Evolutionary conservation across 371 early-diverging fungal genomes (phyloP).

Genomic region (Mucor circinelloides): DNA sequence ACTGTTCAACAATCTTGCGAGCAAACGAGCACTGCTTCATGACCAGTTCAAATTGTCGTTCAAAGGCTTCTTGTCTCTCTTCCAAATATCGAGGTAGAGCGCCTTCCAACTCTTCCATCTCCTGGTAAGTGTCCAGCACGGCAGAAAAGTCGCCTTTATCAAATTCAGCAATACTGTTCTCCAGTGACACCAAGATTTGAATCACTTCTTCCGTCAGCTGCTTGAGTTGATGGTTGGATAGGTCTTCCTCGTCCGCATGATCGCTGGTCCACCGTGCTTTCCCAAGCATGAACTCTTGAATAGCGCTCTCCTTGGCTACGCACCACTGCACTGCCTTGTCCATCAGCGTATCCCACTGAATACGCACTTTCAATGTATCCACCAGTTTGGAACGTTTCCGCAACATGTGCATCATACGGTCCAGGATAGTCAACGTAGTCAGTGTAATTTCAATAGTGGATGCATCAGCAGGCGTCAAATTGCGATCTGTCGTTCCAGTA

Average conservation of each 20-base stretch:
- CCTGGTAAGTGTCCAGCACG: slow-evolving; percentile 32
- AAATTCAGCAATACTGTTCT: slow-evolving; percentile 32
- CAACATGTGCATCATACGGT: slow-evolving; percentile 30
- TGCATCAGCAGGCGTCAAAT: slow-evolving; percentile 51
- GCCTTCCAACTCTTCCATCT: slow-evolving; percentile 30
- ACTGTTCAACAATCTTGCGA: slow-evolving; percentile 39
- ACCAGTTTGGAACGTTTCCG: slow-evolving; percentile 25
- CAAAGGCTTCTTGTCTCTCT: slow-evolving; percentile 34
- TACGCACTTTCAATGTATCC: slow-evolving; percentile 23
- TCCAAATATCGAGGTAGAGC: slow-evolving; percentile 32
- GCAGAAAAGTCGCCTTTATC: slow-evolving; percentile 32
- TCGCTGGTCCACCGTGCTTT: slow-evolving; percentile 22
- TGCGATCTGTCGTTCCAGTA: slow-evolving; percentile 23
- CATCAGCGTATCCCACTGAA: slow-evolving; percentile 37
- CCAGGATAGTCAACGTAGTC: slow-evolving; percentile 36
- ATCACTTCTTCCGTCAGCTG: slow-evolving; percentile 23
- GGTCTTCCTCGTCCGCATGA: neutral
- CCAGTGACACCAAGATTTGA: slow-evolving; percentile 17
- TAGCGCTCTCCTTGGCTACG: slow-evolving; percentile 8
- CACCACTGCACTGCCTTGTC: slow-evolving; percentile 11
- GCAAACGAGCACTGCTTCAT: slow-evolving; percentile 29
- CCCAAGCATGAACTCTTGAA: slow-evolving; percentile 13
- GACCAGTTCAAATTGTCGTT: slow-evolving; percentile 23
- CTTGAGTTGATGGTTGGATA: slow-evolving; percentile 9
- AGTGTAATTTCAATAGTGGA: slow-evolving; percentile 54